Evolutionary conservation across 306 rosid genomes (phyloP).

Genomic region (Acacia crassicarpa): DNA sequence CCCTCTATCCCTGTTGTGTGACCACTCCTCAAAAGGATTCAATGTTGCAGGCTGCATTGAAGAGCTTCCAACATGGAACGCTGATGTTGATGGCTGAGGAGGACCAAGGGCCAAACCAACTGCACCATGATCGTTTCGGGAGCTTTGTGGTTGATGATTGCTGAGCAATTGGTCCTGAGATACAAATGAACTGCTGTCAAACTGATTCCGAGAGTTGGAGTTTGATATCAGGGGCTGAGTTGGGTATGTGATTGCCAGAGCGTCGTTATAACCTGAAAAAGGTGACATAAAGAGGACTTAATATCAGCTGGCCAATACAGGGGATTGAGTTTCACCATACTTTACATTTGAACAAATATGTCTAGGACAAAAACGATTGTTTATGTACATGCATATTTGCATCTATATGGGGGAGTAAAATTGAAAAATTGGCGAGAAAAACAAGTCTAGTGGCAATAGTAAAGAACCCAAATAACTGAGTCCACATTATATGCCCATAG

Average conservation of each 20-base stretch:
- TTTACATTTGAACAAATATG: conserved; percentile 9
- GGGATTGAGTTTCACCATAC: conserved; percentile 13
- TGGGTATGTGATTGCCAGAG: conserved; percentile 51
- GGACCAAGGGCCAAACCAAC: conserved; percentile 87
- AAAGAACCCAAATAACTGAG: conserved; percentile 3
- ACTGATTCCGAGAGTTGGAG: conserved; percentile 61
- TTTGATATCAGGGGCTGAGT: conserved; percentile 52
- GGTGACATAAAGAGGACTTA: not conserved
- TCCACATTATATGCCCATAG: too few species aligned
- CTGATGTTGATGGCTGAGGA: conserved; percentile 71
- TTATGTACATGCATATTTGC: not conserved
- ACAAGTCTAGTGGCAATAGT: not conserved
- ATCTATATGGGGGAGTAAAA: not conserved
- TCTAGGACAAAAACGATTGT: not conserved
- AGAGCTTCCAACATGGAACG: conserved; percentile 56
- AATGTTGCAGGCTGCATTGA: conserved; percentile 52
- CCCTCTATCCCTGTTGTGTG: conserved; percentile 73
- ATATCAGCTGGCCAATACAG: not conserved
- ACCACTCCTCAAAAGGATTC: conserved; percentile 88
- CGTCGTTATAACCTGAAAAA: conserved; percentile 63
- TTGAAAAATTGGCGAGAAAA: not conserved
- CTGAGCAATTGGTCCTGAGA: conserved; percentile 56
- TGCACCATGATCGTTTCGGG: conserved; percentile 49
- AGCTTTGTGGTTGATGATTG: conserved; percentile 53
- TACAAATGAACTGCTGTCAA: conserved; percentile 52